Evolutionary conservation across 352 stramenopile species (phyloP).

Genomic region (Blastocystis sp.): DNA sequence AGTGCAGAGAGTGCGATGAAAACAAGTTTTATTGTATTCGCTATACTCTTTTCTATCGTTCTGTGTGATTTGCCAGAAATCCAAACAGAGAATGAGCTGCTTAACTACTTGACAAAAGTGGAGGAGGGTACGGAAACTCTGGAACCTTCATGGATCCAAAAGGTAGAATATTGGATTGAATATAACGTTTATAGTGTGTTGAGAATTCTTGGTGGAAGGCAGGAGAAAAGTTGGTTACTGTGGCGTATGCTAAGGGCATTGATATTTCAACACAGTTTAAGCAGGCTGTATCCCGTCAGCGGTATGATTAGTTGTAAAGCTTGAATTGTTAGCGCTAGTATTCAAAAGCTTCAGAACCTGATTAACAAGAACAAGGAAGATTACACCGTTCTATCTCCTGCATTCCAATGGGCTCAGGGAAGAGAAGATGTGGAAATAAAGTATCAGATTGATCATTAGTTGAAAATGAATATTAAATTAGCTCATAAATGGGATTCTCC

Average conservation of each 20-base stretch:
- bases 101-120: constrained; percentile 29
- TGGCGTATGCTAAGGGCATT: constrained; percentile 44
- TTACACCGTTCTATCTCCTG: constrained; percentile 26
- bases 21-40: not conserved
- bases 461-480: constrained; percentile 67
- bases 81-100: not conserved
- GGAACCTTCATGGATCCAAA: not conserved
- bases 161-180: not conserved
- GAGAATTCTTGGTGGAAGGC: constrained; percentile 67
- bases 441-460: not conserved
- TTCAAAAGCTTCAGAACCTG: constrained; percentile 59
- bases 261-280: constrained; percentile 61
- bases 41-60: not conserved
- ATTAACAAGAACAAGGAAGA: constrained; percentile 68
- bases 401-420: constrained; percentile 67
- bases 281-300: constrained; percentile 4
- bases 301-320: not conserved
- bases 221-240: constrained; percentile 55
- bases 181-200: constrained; percentile 32
- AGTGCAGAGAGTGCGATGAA: too few relatives aligned
- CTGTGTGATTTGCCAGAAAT: not conserved
- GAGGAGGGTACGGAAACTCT: constrained; percentile 34
- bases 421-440: constrained; percentile 8
- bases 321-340: not conserved
- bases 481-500: constrained; percentile 66